Conservation (phyloP, 2,329 filamentous ascomycete species). For the Pseudogymnoascus sp. region DNA sequence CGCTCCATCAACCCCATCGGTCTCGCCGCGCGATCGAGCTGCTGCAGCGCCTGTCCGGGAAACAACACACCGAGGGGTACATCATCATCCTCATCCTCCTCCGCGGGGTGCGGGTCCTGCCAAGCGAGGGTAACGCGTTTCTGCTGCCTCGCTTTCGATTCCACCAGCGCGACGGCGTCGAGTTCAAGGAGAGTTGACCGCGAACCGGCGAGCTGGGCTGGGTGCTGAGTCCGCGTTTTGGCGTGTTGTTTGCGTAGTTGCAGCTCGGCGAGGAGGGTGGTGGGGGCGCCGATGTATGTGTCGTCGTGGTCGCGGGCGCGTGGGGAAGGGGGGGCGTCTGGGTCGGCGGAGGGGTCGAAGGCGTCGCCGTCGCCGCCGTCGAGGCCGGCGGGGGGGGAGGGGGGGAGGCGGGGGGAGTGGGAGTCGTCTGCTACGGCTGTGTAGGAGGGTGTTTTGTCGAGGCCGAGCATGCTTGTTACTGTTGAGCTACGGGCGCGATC, state of each 20-base stretch:
- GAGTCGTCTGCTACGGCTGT: background rate
- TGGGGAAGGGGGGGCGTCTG: slow-evolving; percentile 72
- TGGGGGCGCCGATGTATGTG: slow-evolving; percentile 63
- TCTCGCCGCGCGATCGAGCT: slow-evolving; percentile 44
- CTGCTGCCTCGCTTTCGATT: slow-evolving; percentile 64
- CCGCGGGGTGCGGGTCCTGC: slow-evolving; percentile 55
- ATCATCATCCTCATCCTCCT: slow-evolving; percentile 63
- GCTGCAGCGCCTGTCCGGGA: slow-evolving; percentile 30
- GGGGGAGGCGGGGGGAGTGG: slow-evolving; percentile 20
- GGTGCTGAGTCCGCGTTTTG: slow-evolving; percentile 64
- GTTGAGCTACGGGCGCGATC: slow-evolving; percentile 18
- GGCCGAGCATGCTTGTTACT: slow-evolving; percentile 19
- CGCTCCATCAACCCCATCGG: slow-evolving; percentile 71
- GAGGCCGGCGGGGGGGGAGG: slow-evolving; percentile 39
- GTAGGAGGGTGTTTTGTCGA: slow-evolving; percentile 16
- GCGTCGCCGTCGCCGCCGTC: slow-evolving; percentile 46
- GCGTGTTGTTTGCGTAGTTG: slow-evolving; percentile 86
- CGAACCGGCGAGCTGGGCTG: slow-evolving; percentile 64
- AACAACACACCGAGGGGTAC: slow-evolving; percentile 79
- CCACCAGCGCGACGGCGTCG: slow-evolving; percentile 80
- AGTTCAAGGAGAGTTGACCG: slow-evolving; percentile 84
- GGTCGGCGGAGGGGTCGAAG: slow-evolving; percentile 37
- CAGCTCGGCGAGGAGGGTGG: slow-evolving; percentile 84
- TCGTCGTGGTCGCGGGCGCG: slow-evolving; percentile 35
- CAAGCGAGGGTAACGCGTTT: slow-evolving; percentile 82